phyloP scores from a whole-genome alignment of 768 basidiomycete genomes.

The Tremella yokohamensis region DNA sequence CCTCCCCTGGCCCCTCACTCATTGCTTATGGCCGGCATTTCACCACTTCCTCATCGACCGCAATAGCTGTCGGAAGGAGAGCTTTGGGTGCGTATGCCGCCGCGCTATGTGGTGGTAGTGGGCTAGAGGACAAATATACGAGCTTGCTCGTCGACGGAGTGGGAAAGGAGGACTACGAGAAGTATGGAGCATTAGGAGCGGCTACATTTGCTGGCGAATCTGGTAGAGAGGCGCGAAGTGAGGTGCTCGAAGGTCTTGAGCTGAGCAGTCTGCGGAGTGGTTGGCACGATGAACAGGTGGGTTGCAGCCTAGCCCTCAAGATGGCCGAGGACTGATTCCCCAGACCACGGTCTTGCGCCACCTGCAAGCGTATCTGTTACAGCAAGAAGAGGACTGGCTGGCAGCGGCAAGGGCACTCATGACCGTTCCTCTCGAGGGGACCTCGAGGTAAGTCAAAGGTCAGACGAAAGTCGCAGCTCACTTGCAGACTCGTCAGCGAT shows the following conservation, averaged over 20 bases:
- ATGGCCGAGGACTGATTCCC: neutral
- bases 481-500: slow-evolving; percentile 63
- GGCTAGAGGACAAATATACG: slow-evolving; percentile 52
- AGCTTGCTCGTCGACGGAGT: slow-evolving; percentile 56
- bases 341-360: slow-evolving; percentile 80
- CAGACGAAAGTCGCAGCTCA: too few species aligned
- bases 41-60: slow-evolving; percentile 70
- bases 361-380: slow-evolving; percentile 85
- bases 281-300: slow-evolving; percentile 90
- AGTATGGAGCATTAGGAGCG: slow-evolving; percentile 25
- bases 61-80: slow-evolving; percentile 82
- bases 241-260: slow-evolving; percentile 72
- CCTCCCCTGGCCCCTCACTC: slow-evolving; percentile 46
- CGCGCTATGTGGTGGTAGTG: slow-evolving; percentile 36
- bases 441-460: slow-evolving; percentile 63
- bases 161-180: slow-evolving; percentile 53
- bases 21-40: slow-evolving; percentile 67
- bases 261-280: slow-evolving; percentile 64
- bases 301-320: slow-evolving; percentile 25
- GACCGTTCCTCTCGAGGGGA: slow-evolving; percentile 85
- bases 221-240: slow-evolving; percentile 54
- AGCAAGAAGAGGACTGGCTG: slow-evolving; percentile 87
- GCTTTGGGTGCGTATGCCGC: slow-evolving; percentile 76
- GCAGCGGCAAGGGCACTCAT: slow-evolving; percentile 87
- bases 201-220: slow-evolving; percentile 34